phyloP scores from a whole-genome alignment of 345 rosid species.

The Gossypium turneri region DNA sequence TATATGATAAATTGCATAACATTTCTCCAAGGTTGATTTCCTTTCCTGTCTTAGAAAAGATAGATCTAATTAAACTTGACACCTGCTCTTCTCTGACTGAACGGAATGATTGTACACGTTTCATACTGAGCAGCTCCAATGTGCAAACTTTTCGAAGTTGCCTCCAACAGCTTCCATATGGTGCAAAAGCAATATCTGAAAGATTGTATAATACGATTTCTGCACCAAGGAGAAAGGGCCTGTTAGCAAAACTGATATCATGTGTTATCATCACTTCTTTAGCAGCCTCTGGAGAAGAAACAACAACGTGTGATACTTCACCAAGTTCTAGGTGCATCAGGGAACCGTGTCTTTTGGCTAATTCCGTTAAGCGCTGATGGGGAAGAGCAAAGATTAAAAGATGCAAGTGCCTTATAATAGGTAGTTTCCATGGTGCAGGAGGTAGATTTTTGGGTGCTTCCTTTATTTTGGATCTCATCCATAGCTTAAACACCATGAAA shows the following conservation, averaged over 20 bases:
- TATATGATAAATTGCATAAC: background rate
- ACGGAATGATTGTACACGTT: slow-evolving; percentile 8
- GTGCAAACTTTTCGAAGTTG: background rate
- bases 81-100: background rate
- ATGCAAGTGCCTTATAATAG: slow-evolving; percentile 34
- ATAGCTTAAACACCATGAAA: background rate
- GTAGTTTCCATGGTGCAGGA: slow-evolving; percentile 36
- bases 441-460: slow-evolving; percentile 15
- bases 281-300: slow-evolving; percentile 29
- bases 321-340: slow-evolving; percentile 34
- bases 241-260: slow-evolving; percentile 27
- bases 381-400: slow-evolving; percentile 21
- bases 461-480: background rate
- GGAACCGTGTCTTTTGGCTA: slow-evolving; percentile 30
- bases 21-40: background rate
- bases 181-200: slow-evolving; percentile 8
- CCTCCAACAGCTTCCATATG: slow-evolving; percentile 29
- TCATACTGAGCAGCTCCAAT: slow-evolving; percentile 6
- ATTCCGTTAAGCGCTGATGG: slow-evolving; percentile 17
- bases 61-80: background rate
- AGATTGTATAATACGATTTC: slow-evolving; percentile 16
- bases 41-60: background rate
- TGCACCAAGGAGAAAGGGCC: slow-evolving; percentile 17
- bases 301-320: slow-evolving; percentile 19
- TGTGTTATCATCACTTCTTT: slow-evolving; percentile 32